Percentiles rank a stretch among this genome's conserved stretches.
Conservation (phyloP, 176 grass and related monocot species). For the Bolboschoenus planiculmis region DNA sequence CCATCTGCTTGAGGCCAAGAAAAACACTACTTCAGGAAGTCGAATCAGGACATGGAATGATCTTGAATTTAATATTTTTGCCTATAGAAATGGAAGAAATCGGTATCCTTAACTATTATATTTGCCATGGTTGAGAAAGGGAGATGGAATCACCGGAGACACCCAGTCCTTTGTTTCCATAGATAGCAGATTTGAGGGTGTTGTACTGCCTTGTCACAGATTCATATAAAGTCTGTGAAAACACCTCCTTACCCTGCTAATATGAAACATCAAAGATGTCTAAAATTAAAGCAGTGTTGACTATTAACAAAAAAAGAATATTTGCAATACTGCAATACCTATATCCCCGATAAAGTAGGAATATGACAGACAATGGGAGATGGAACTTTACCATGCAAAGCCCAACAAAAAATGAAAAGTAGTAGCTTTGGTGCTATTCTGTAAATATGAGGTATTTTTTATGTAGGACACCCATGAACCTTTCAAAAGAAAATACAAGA, state of each 20-base stretch:
- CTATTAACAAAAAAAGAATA: background rate
- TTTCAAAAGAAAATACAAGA: conserved; percentile 12
- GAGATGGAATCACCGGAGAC: conserved; percentile 44
- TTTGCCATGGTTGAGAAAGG: conserved; percentile 76
- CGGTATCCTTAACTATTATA: conserved; percentile 12
- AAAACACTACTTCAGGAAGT: conserved; percentile 4
- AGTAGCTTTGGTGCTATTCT: background rate
- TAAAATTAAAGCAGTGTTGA: background rate
- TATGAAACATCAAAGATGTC: background rate
- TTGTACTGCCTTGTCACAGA: conserved; percentile 68
- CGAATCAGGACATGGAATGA: background rate
- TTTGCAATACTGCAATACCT: background rate
- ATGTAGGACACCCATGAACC: background rate
- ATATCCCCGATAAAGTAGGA: background rate
- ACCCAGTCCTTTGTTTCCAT: conserved; percentile 37
- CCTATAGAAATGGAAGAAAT: conserved; percentile 22
- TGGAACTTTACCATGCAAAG: background rate
- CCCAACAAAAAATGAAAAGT: background rate
- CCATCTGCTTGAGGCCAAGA: conserved; percentile 12
- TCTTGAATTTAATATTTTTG: background rate
- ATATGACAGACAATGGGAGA: background rate
- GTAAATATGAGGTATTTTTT: background rate
- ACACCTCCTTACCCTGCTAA: conserved; percentile 55
- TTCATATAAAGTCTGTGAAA: conserved; percentile 48
- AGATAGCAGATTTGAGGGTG: conserved; percentile 67